Base-by-base conservation (phyloP, 352 stramenopile species). In the Phytophthora cryptogea region DNA sequence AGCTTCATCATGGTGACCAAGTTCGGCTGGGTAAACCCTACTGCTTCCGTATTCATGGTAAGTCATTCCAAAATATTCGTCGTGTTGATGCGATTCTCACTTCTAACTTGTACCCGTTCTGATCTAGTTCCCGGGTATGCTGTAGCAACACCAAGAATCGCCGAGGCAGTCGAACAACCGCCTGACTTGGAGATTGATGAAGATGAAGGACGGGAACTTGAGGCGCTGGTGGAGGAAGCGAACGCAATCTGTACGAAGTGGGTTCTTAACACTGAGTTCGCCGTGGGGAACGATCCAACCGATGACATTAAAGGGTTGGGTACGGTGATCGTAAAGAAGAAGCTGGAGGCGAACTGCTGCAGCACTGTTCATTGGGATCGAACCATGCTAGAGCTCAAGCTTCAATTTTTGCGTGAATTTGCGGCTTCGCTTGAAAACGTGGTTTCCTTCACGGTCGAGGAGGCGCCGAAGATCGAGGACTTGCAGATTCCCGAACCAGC, bases 191-290 rank as follows among this genome's bases (percentile, higher is more conserved):
- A 68, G 26, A 59, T 66, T 23, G 56, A 54, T 16, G 45, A 68
- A 9, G 54, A 70, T 10, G 54, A 70, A 50, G 49, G 44, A 8
- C 62, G 41, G 13, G 47, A 59, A 6, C 55, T 74, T n/a, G 52
- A 68, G 40, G 51, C 45, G 13, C 23, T 88, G 2, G 66, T 90
- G 4, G 54, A 70, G 1, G 80, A 88, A 66, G 83, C 83, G 0
- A 92, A 90, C 36, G 50, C 53, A 9, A 83, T 92, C 40, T 89
- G 74, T 39, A 52, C 66, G 1, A 76, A 83, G 32, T 87, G 68
- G 75, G 47, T 76, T 3, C 50, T 91, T 13, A 68, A 72, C 32
- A 88, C 78, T 42, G 70, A 76, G 20, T 84, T 86, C 45, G 41
- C 63, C 1, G 45, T 78, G n/a, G 64, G 55, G 35, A 43, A 33